Conservation (phyloP, 2,329 filamentous ascomycete genomes). For the Colletotrichum shisoi region DNA sequence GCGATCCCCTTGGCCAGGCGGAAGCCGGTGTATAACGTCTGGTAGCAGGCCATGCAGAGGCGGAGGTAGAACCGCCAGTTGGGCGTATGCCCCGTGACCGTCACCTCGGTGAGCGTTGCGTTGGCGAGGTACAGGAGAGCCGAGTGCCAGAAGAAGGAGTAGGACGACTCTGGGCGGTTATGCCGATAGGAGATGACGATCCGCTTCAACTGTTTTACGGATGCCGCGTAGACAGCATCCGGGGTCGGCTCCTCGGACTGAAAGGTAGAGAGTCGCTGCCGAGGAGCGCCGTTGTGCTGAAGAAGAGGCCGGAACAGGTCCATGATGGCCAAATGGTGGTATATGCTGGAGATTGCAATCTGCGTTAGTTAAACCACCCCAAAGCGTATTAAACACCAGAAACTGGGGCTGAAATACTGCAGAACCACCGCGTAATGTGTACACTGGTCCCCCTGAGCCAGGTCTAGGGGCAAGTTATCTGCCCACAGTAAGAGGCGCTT, state of each 20-base stretch:
- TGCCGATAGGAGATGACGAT: constrained; percentile 50
- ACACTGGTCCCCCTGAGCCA: constrained; percentile 43
- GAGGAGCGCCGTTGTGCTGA: constrained; percentile 13
- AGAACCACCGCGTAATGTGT: constrained; percentile 49
- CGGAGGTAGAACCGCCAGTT: constrained; percentile 50
- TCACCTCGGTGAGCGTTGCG: constrained; percentile 46
- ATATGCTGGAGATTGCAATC: constrained; percentile 45
- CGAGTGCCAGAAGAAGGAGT: constrained; percentile 52
- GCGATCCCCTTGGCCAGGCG: constrained; percentile 49
- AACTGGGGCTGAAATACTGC: constrained; percentile 45
- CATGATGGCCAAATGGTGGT: constrained; percentile 50
- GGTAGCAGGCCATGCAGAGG: constrained; percentile 52
- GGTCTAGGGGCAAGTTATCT: constrained; percentile 44
- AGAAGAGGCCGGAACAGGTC: constrained; percentile 48
- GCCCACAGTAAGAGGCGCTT: constrained; percentile 52
- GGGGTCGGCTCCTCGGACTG: constrained; percentile 44
- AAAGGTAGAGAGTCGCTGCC: constrained; percentile 45
- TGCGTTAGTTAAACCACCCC: neutral
- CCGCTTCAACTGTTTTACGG: constrained; percentile 50
- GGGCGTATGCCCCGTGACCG: constrained; percentile 32
- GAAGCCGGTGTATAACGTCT: constrained; percentile 47
- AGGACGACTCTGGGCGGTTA: constrained; percentile 46
- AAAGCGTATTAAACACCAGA: neutral
- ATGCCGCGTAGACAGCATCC: constrained; percentile 47
- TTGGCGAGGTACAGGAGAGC: constrained; percentile 52